Base-by-base conservation (phyloP, 108 stramenopile species). In the Chaetoceros muelleri region DNA sequence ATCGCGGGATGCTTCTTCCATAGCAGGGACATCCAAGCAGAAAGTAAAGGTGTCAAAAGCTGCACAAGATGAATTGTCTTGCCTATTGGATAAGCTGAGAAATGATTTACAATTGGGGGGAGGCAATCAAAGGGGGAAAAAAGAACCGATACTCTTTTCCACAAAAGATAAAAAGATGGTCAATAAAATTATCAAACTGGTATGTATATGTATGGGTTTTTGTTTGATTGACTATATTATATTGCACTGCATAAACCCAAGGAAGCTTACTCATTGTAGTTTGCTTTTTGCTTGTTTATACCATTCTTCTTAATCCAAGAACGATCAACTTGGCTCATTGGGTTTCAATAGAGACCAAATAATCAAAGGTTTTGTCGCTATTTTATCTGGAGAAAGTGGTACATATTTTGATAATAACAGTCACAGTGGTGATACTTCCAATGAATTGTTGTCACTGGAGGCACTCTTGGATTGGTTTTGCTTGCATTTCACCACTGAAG, bases 391-490 rank as follows among this genome's bases (percentile, higher is more conserved):
- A 8, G 23, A 28, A 8, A 13, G 3, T 28, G 58, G 26, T 57
- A 5, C 52, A 58, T n/a, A 5, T 2, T 45, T 69, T 79, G 17
- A 61, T 79, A 0, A 64, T 74, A 46, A 28, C 20, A 24, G 76
- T 62, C 0, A 64, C 71, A 17, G n/a, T 16, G 1, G 66, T 49
- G n/a, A n/a, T n/a, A n/a, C n/a, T n/a, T n/a, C n/a, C n/a, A 28
- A 50, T 78, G 30, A 76, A 30, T 49, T 56, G 5, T 69, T 81
- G 7, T 74, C 71, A 7, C 30, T 88, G n/a, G 80, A 79, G 22
- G 20, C 30, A 0, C 74, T 80, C 13, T 60, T 88, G 28, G 81
- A 88, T 69, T 88, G 74, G 73, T 27, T 88, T n/a, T 88, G 86
- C 58, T 55, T 78, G 29, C 49, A 84, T 65, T 27, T 78, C 2